Evolutionary conservation across 164 flowering plant genomes (phyloP).

Genomic region (Santalum album): DNA sequence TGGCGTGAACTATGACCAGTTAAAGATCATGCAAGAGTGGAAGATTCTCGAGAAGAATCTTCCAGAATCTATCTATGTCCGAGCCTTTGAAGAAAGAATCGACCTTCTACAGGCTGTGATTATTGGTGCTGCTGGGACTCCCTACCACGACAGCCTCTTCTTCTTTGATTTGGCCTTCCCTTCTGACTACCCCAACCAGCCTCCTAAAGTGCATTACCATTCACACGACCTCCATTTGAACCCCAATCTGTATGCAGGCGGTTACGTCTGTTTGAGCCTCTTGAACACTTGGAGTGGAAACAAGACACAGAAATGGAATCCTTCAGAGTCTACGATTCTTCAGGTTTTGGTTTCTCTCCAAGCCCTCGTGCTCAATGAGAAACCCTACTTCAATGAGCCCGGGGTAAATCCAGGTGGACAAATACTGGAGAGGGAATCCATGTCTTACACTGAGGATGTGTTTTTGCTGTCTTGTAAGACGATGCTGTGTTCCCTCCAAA

Average conservation of each 20-base stretch:
- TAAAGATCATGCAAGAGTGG: slow-evolving; percentile 37
- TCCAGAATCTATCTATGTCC: slow-evolving; percentile 30
- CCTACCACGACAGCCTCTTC: slow-evolving; percentile 35
- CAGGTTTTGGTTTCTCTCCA: slow-evolving; percentile 28
- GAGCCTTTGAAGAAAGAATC: slow-evolving; percentile 20
- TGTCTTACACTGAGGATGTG: slow-evolving; percentile 13
- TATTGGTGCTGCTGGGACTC: slow-evolving; percentile 27
- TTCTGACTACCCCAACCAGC: slow-evolving; percentile 16
- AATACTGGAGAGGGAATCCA: slow-evolving; percentile 1
- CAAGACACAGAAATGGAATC: slow-evolving; percentile 16
- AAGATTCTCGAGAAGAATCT: slow-evolving; percentile 22
- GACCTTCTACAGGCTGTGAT: slow-evolving; percentile 35
- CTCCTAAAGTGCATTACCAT: slow-evolving; percentile 23
- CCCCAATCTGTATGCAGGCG: slow-evolving; percentile 22
- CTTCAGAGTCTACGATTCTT: slow-evolving; percentile 14
- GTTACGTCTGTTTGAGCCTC: slow-evolving; percentile 18
- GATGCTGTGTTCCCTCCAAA: slow-evolving; percentile 9
- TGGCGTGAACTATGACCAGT: neutral
- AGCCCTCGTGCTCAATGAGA: slow-evolving; percentile 25
- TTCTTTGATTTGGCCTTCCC: slow-evolving; percentile 32
- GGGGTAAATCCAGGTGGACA: neutral
- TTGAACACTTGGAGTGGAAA: slow-evolving; percentile 20
- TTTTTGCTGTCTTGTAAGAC: slow-evolving; percentile 21
- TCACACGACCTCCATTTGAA: slow-evolving; percentile 18
- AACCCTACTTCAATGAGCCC: slow-evolving; percentile 26